Evolutionary conservation across 306 rosid species (phyloP).

Genomic region (Cicer cuneatum): DNA sequence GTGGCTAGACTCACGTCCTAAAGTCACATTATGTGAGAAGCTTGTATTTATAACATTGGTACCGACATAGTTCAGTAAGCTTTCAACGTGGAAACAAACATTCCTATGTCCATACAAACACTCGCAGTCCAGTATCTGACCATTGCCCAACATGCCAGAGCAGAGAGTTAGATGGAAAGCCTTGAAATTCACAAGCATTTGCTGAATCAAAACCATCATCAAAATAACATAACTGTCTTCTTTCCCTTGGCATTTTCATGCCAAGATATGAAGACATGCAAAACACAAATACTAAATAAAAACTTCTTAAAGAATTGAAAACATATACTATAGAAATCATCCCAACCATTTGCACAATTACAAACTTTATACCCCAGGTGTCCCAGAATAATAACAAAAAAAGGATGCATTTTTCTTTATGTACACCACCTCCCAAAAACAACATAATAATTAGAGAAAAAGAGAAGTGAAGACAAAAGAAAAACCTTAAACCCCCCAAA

Average conservation of each 20-base stretch:
- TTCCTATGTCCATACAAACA: too few species aligned
- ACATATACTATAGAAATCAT: constrained; percentile 59
- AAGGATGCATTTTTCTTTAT: constrained; percentile 61
- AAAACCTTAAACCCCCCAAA: constrained; percentile 53
- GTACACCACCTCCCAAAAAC: constrained; percentile 76
- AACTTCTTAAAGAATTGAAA: constrained; percentile 57
- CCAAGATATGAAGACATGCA: neutral
- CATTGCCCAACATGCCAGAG: neutral
- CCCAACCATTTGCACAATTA: constrained; percentile 59
- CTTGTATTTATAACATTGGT: too few species aligned
- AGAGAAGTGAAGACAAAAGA: constrained; percentile 45
- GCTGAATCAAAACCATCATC: neutral
- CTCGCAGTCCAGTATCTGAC: too few species aligned
- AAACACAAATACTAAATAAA: constrained; percentile 16
- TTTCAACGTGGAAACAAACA: too few species aligned
- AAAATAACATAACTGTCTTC: neutral
- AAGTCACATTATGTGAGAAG: too few species aligned
- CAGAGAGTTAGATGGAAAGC: constrained; percentile 21
- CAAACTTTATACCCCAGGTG: constrained; percentile 73
- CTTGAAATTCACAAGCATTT: constrained; percentile 19
- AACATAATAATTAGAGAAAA: constrained; percentile 46
- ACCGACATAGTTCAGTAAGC: too few species aligned
- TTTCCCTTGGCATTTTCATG: constrained; percentile 2
- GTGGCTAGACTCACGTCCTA: too few species aligned
- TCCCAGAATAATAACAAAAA: constrained; percentile 44